These are phyloP conservation scores for Podospora didyma DNA, from an alignment of 495 filamentous ascomycete species.

Conservation along the genomic window DNA sequence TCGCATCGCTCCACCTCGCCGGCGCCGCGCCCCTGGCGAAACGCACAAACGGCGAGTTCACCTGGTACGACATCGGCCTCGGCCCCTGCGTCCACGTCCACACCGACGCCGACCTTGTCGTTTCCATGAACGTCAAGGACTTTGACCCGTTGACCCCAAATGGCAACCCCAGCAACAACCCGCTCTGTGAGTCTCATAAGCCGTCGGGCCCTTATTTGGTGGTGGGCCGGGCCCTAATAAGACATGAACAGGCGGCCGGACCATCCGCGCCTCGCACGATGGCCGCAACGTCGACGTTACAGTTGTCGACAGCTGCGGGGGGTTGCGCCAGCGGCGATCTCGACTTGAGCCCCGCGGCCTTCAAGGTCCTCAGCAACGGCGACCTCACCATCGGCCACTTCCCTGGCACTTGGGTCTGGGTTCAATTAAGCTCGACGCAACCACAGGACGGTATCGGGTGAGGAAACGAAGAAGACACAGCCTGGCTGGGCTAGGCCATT, in stretches of 20 bases:
- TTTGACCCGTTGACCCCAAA: conserved; percentile 22
- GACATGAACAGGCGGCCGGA: too few species aligned
- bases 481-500: too few species aligned
- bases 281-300: conserved; percentile 19
- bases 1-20: too few species aligned
- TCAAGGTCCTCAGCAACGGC: conserved; percentile 11
- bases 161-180: conserved; percentile 32
- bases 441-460: too few species aligned
- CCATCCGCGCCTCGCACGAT: too few species aligned
- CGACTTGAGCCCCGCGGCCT: conserved; percentile 18
- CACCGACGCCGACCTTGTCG: conserved; percentile 37
- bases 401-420: conserved; percentile 33
- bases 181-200: too few species aligned
- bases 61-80: conserved; percentile 49
- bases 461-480: too few species aligned
- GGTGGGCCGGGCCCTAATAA: too few species aligned
- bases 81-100: conserved; percentile 35
- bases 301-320: conserved; percentile 25
- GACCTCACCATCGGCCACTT: conserved; percentile 25
- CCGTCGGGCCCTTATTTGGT: too few species aligned
- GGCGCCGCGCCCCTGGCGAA: too few species aligned
- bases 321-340: conserved; percentile 11
- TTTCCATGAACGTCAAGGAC: conserved; percentile 36
- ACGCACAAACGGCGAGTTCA: conserved; percentile 26
- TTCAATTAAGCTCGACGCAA: conserved; percentile 6